Evolutionary conservation across 1,139 yeast genomes (phyloP).

Genomic region (Arxiozyma bovina): DNA sequence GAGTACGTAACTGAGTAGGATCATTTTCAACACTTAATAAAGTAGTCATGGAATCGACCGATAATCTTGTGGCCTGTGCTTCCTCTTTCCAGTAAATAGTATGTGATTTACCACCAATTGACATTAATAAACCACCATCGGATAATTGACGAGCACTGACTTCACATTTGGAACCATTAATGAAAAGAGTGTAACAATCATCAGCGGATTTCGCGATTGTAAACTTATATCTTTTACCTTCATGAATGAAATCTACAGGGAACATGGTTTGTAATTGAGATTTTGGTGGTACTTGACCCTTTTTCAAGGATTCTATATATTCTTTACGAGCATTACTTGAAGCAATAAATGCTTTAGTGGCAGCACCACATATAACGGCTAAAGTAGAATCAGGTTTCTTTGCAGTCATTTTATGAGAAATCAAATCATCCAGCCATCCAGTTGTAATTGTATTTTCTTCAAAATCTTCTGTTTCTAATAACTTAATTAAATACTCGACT

Average conservation of each 20-base stretch:
- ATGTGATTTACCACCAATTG: constrained; percentile 88
- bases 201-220: constrained; percentile 88
- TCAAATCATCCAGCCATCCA: constrained; percentile 97
- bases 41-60: constrained; percentile 93
- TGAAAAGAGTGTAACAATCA: constrained; percentile 77
- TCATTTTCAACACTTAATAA: constrained; percentile 89
- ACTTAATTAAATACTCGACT: constrained; percentile 88
- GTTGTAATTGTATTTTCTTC: constrained; percentile 95
- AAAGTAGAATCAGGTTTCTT: constrained; percentile 88
- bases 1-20: constrained; percentile 96
- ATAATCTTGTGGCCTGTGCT: constrained; percentile 89
- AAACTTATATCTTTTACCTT: constrained; percentile 84
- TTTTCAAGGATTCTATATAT: constrained; percentile 67
- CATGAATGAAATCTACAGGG: constrained; percentile 91
- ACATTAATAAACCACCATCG: constrained; percentile 87
- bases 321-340: constrained; percentile 63
- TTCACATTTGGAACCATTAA: constrained; percentile 85
- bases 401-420: constrained; percentile 84
- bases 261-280: constrained; percentile 73
- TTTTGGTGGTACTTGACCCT: constrained; percentile 90
- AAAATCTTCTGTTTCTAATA: constrained; percentile 91
- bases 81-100: constrained; percentile 97
- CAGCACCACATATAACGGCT: constrained; percentile 97
- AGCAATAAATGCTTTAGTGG: constrained; percentile 80
- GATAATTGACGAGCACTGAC: constrained; percentile 80